Percentiles rank a stretch among this genome's conserved stretches.
These are phyloP conservation scores for Lizonia empirigonia DNA, from an alignment of 2,329 filamentous ascomycete genomes.

Conservation along the genomic window DNA sequence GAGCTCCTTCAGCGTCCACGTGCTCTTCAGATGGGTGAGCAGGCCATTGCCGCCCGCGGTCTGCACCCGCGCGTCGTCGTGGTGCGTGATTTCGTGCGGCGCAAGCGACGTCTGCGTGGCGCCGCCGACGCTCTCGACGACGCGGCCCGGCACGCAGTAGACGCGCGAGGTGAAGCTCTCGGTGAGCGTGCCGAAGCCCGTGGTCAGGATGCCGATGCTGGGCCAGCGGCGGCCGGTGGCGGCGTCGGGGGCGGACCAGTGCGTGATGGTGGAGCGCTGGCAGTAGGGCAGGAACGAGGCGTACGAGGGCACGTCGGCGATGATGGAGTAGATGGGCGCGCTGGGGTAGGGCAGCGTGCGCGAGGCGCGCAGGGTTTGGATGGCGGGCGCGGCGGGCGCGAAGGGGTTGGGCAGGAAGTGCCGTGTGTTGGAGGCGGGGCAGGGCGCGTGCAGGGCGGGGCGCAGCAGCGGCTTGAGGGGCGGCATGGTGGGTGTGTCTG, in stretches of 20 bases:
- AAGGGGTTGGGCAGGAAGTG: slow-evolving; percentile 53
- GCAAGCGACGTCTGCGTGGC: slow-evolving; percentile 55
- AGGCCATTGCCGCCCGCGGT: slow-evolving; percentile 46
- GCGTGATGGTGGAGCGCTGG: slow-evolving; percentile 74
- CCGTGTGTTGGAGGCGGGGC: slow-evolving; percentile 25
- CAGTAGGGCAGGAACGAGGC: slow-evolving; percentile 91
- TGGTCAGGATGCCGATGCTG: slow-evolving; percentile 74
- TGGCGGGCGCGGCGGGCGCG: slow-evolving; percentile 48
- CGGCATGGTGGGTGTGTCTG: slow-evolving; percentile 30
- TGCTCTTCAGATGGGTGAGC: slow-evolving; percentile 71
- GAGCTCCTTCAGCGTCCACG: slow-evolving; percentile 66
- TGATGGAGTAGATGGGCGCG: slow-evolving; percentile 75
- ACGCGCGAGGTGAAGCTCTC: slow-evolving; percentile 84
- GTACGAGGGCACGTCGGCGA: slow-evolving; percentile 85
- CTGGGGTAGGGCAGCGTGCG: slow-evolving; percentile 78
- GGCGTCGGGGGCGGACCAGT: slow-evolving; percentile 65
- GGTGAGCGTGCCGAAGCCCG: slow-evolving; percentile 83
- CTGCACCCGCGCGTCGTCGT: slow-evolving; percentile 20
- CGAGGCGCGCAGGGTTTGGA: slow-evolving; percentile 72
- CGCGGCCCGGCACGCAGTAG: slow-evolving; percentile 72
- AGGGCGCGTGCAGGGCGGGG: slow-evolving; percentile 41
- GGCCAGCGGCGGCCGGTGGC: slow-evolving; percentile 64
- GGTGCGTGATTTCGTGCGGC: slow-evolving; percentile 50
- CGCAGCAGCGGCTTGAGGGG: slow-evolving; percentile 43
- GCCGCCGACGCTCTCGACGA: slow-evolving; percentile 80